phyloP scores from a whole-genome alignment of 306 rosid genomes.

The Prunus armeniaca region DNA sequence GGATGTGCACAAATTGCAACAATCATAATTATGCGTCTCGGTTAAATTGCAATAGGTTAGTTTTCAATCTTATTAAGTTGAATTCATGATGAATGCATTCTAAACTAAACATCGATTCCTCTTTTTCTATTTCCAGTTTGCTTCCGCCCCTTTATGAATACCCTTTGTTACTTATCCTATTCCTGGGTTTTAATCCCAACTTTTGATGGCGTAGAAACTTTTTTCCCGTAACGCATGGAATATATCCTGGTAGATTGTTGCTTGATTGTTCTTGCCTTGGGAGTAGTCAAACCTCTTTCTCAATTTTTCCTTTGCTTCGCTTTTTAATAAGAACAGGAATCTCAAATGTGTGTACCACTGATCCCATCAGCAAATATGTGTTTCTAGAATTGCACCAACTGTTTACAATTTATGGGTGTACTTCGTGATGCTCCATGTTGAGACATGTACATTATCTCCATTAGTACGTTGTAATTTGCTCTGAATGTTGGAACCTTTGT shows the following conservation, averaged over 20 bases:
- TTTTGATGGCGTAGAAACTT: not conserved
- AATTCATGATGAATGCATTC: not conserved
- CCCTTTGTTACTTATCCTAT: slow-evolving; percentile 3
- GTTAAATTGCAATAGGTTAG: slow-evolving; percentile 80
- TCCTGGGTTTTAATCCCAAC: not conserved
- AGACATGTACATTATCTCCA: not conserved
- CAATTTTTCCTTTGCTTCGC: not conserved
- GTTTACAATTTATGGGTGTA: not conserved
- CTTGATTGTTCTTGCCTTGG: not conserved
- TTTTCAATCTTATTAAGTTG: slow-evolving; percentile 4
- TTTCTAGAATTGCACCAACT: not conserved
- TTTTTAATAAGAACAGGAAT: not conserved
- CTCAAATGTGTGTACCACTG: not conserved
- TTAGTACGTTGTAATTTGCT: not conserved
- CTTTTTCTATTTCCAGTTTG: not conserved
- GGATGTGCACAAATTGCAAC: slow-evolving; percentile 96
- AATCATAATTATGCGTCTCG: slow-evolving; percentile 98
- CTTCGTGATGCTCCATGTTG: not conserved
- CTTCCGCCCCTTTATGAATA: too few species aligned
- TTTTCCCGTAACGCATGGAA: not conserved
- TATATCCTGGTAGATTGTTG: not conserved
- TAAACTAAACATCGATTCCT: not conserved
- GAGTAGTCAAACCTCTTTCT: not conserved
- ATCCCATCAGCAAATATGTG: not conserved
- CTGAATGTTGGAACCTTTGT: slow-evolving; percentile 16